Base-by-base conservation (phyloP, 305 asterid species). In the Andrographis paniculata region DNA sequence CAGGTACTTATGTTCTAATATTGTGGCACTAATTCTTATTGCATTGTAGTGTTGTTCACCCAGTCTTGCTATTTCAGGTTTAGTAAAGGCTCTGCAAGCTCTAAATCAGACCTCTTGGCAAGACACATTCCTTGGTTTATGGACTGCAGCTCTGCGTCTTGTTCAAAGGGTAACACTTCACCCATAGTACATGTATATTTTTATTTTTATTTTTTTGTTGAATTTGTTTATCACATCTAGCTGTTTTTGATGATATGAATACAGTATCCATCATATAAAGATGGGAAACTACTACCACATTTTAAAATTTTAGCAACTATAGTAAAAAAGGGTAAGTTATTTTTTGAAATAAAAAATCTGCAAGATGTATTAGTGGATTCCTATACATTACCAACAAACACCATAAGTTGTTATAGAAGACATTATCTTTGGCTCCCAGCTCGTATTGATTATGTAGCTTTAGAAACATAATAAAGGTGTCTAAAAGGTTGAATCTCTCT, bases 81-180 rank as follows among this genome's bases (percentile, higher is more conserved):
- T 91, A 63, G 81, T 91, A 66, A 89, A 80, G 71, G 71, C 92
- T 68, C 87, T 89, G 31, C 84, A 76, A 74, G 92, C 94, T 64
- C 63, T 85, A 59, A 76, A 89, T 68, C 78, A 68, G 70, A 65
- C 91, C 56, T 66, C 79, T 20, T 89, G 98, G 98, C 86, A 78
- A 73, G 96, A 82, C 49, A 75, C 94, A 20, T 89, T 89, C 77
- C 94, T 89, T 55, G 94, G 94, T 52, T 64, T 89, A 65, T 89
- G 96, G 94, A 72, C 87, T 66, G 79, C 92, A 46, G 81, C 83
- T 67, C 68, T 89, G 61, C 79, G 96, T 48, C 93, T 89, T 61
- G 92, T 89, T 48, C 94, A 85, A 59, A 78, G 95, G 92, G 95
- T 89, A 71, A 67, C 11, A 10, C 12, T 41, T 33, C 6, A 10